phyloP scores from a whole-genome alignment of 768 basidiomycete genomes.

The Boletus rex-veris region DNA sequence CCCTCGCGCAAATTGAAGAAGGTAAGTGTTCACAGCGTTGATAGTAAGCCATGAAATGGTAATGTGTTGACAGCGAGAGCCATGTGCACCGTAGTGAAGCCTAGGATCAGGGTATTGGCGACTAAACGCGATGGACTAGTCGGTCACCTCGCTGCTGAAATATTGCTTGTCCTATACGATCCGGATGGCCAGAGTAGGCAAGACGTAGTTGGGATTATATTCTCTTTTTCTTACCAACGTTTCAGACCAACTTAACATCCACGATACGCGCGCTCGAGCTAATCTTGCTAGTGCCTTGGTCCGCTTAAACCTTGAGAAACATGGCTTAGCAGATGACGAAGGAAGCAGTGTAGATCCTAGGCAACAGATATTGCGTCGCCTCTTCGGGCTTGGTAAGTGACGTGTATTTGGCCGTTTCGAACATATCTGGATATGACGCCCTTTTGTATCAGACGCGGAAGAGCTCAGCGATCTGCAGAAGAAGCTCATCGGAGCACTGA shows the following conservation, averaged over 20 bases:
- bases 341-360: not conserved
- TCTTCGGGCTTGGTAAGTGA: not conserved
- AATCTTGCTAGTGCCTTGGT: not conserved
- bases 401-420: not conserved
- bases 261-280: not conserved
- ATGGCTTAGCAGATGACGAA: not conserved
- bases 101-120: conserved; percentile 13
- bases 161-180: conserved; percentile 10
- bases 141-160: conserved; percentile 20
- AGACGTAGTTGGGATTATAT: not conserved
- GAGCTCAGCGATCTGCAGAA: not conserved
- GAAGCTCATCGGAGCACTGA: not conserved
- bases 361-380: not conserved
- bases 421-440: no score
- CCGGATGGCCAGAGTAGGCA: not conserved
- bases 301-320: not conserved
- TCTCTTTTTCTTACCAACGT: not conserved
- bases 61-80: not conserved
- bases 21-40: conserved; percentile 1
- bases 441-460: not conserved
- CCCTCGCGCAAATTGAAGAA: conserved; percentile 14
- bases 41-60: no score
- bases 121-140: conserved; percentile 1
- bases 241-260: not conserved
- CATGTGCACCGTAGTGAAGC: conserved; percentile 1